Base-by-base conservation (phyloP, 345 rosid species). In the Rhizophora apiculata region DNA sequence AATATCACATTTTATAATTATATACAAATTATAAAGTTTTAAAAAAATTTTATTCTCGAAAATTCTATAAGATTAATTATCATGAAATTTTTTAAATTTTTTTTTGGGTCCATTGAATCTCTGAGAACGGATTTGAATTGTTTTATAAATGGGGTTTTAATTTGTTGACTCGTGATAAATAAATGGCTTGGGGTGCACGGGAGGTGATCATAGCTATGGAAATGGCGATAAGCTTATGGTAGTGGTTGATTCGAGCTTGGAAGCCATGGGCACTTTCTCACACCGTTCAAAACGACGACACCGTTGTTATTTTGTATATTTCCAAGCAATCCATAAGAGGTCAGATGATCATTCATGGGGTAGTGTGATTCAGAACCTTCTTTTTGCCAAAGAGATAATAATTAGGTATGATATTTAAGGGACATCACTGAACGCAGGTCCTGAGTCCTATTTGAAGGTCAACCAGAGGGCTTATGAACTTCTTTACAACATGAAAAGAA, bases 241-340 rank as follows among this genome's bases (percentile, higher is more conserved):
- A 71, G 91, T 88, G 62, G 91, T 89, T 27, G 95, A 89, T 67
- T 82, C 88, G 31, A 89, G 82, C 51, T 70, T 80, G 43, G 96
- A 89, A 65, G 84, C 96, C 2, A 75, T 87, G 97, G 98, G 88
- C 95, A 16, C 74, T 94, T 27, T 78, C 93, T n/a, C 93, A 88
- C 62, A 70, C 89, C 55, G 71, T 93, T 67, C 91, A 86, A 63
- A 56, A 64, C 65, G 83, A 86, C 13, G 93, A 86, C 64, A 78
- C 84, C 64, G 70, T 93, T 13, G 70, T 89, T 79, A 88, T 93
- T 48, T 72, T 93, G 2, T 82, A 72, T 73, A 82, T 88, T 34
- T 70, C 74, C 79, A 85, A 80, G 76, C 67, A 85, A 46, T 74
- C 72, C 48, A 70, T 52, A 60, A 68, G 66, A 75, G 90, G 98